Evolutionary conservation across 371 early-diverging fungal species (phyloP), one percentile per base, ranked within the genome.

Genomic region (Circinella umbellata): DNA sequence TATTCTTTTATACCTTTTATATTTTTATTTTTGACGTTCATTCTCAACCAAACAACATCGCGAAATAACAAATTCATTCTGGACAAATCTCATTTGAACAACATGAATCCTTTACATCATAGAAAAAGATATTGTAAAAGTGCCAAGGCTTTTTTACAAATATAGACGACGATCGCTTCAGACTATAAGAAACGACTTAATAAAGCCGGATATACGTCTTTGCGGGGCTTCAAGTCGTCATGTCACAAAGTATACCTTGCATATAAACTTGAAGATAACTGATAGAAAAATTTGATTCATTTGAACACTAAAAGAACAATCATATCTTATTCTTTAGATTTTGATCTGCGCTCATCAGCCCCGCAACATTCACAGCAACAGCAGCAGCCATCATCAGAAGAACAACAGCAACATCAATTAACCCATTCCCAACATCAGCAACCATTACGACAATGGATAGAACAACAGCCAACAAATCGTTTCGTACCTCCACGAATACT

Each of bases 171-270:
- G 39, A 39, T 42, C 42, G 42, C 42, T 9, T 11, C 42, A 42
- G 9, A 11, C 6, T 42, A 42, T 42, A 42, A 42, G 27, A n/a
- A 8, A 47, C 68, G 17, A 15, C 46, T 42, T 15, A 42, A 42
- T 34, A 18, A 54, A 8, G 42, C 47, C 34, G 39, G 20, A 15
- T 35, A 47, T 48, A 47, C 47, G 20, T 65, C 61, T 20, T 61
- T 72, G 73, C 73, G 73, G 73, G 73, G 73, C 73, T 72, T 68
- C 68, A 72, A 72, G 73, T 68, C 64, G 73, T 57, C 73, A 72
- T 72, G 73, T 72, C 73, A 72, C 68, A 68, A 69, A 68, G 73
- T 72, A 69, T 49, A 20, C 3, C 42, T 59, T 55, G 57, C 17
- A 54, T 47, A 47, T 47, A 15, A 11, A 47, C 17, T n/a, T 15